Conservation (phyloP, 2,329 filamentous ascomycete genomes). For the Mollisia scopiformis region DNA sequence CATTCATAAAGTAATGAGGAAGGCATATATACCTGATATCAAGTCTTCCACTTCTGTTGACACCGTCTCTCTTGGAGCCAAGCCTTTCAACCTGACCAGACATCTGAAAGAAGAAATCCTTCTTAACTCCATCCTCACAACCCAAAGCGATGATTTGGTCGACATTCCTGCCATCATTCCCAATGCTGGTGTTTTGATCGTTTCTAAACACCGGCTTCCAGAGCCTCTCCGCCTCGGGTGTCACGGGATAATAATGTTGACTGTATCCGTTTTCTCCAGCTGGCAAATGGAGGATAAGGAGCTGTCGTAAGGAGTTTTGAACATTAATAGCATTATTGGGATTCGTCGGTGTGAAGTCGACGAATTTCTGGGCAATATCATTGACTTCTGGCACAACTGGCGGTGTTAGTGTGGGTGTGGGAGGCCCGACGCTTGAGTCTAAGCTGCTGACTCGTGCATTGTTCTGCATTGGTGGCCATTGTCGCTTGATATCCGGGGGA, state of each 20-base stretch:
- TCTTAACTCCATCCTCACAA: slow-evolving; percentile 55
- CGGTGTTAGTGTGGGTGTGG: slow-evolving; percentile 8
- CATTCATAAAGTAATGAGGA: background rate
- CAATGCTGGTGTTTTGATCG: slow-evolving; percentile 19
- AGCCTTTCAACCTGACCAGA: slow-evolving; percentile 57
- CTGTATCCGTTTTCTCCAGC: slow-evolving; percentile 49
- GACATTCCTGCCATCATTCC: slow-evolving; percentile 43
- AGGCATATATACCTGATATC: slow-evolving; percentile 54
- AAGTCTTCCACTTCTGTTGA: slow-evolving; percentile 57
- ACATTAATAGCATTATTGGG: slow-evolving; percentile 48
- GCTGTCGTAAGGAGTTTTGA: slow-evolving; percentile 59
- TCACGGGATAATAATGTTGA: slow-evolving; percentile 50
- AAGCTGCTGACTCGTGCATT: background rate
- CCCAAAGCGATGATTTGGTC: slow-evolving; percentile 65
- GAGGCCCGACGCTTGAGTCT: slow-evolving; percentile 1
- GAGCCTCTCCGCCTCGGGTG: slow-evolving; percentile 48
- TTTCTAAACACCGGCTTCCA: slow-evolving; percentile 38
- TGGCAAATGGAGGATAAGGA: slow-evolving; percentile 55
- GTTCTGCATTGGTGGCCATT: slow-evolving; percentile 5
- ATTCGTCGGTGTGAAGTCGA: slow-evolving; percentile 25
- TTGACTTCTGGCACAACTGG: background rate
- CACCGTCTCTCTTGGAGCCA: slow-evolving; percentile 52
- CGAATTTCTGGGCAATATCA: slow-evolving; percentile 18
- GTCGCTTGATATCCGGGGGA: slow-evolving; percentile 6
- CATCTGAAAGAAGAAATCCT: slow-evolving; percentile 51